phyloP scores from a whole-genome alignment of 306 rosid species.

The Cicer chorassanicum region DNA sequence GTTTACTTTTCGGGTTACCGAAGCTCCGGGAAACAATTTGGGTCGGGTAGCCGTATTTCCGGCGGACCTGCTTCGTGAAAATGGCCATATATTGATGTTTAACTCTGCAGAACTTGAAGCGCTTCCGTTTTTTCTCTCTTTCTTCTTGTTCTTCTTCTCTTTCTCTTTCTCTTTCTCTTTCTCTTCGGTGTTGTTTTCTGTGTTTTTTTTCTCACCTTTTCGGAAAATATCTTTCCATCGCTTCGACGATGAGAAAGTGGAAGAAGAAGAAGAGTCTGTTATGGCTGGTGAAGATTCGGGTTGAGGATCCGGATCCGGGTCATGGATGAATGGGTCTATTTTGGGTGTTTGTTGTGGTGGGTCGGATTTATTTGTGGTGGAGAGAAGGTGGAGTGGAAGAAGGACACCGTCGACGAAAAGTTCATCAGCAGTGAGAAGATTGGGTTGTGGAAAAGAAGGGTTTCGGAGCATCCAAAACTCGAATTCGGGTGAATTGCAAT shows the following conservation, averaged over 20 bases:
- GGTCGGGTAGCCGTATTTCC: conserved; percentile 75
- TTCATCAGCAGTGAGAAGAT: conserved; percentile 89
- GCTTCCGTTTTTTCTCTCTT: conserved; percentile 52
- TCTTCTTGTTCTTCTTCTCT: conserved; percentile 53
- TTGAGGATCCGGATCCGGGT: conserved; percentile 43
- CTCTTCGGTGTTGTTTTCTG: conserved; percentile 44
- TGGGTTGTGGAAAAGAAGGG: conserved; percentile 77
- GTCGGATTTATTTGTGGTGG: conserved; percentile 20
- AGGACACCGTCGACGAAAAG: conserved; percentile 86
- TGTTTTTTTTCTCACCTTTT: conserved; percentile 63
- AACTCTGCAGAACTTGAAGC: conserved; percentile 74
- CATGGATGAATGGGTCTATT: background rate
- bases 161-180: conserved; percentile 45
- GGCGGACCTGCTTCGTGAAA: conserved; percentile 91
- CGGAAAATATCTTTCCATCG: conserved; percentile 88
- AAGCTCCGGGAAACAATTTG: conserved; percentile 59
- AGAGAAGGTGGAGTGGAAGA: conserved; percentile 73
- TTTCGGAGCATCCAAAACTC: conserved; percentile 96
- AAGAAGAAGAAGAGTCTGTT: conserved; percentile 40
- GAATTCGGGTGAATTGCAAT: conserved; percentile 83
- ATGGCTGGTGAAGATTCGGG: conserved; percentile 46
- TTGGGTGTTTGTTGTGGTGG: conserved; percentile 8
- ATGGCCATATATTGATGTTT: conserved; percentile 94
- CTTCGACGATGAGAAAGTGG: conserved; percentile 64
- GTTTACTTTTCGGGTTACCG: conserved; percentile 67